phyloP scores from a whole-genome alignment of 2,329 filamentous ascomycete genomes.

The Penicillium sp. region DNA sequence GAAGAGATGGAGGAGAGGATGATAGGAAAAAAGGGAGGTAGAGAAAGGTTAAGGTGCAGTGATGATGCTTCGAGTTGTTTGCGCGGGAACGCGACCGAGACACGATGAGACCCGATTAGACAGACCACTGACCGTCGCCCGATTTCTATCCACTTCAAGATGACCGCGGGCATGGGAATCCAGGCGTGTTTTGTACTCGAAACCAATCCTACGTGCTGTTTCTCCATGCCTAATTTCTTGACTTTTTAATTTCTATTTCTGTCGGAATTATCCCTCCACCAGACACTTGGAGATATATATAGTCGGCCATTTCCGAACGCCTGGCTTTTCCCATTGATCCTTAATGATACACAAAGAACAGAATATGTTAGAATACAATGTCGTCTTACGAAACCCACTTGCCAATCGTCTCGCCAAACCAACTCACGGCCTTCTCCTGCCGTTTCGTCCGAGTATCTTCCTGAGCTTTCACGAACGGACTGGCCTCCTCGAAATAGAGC shows the following conservation, averaged over 20 bases:
- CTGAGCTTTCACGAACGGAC: conserved; percentile 37
- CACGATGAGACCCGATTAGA: conserved; percentile 24
- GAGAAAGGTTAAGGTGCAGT: background rate
- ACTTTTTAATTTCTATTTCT: too few relatives aligned
- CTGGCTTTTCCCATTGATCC: background rate
- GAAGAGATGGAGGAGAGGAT: background rate
- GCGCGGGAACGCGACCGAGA: conserved; percentile 26
- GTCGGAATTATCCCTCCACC: background rate
- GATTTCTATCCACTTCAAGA: conserved; percentile 1
- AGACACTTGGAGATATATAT: background rate
- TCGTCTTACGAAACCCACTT: conserved; percentile 38
- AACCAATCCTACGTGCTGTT: background rate
- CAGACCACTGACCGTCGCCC: conserved; percentile 8
- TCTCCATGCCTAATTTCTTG: too few relatives aligned
- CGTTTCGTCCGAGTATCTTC: conserved; percentile 38
- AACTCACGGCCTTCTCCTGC: conserved; percentile 39
- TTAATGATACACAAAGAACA: conserved; percentile 3
- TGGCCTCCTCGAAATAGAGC: conserved; percentile 37
- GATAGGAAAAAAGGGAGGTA: background rate
- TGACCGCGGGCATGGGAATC: background rate
- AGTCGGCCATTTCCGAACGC: background rate
- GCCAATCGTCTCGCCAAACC: conserved; percentile 46
- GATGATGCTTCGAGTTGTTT: conserved; percentile 31
- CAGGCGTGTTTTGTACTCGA: background rate
- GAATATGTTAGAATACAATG: background rate